phyloP scores from a whole-genome alignment of 768 basidiomycete genomes.

The Lenzites betulinus region DNA sequence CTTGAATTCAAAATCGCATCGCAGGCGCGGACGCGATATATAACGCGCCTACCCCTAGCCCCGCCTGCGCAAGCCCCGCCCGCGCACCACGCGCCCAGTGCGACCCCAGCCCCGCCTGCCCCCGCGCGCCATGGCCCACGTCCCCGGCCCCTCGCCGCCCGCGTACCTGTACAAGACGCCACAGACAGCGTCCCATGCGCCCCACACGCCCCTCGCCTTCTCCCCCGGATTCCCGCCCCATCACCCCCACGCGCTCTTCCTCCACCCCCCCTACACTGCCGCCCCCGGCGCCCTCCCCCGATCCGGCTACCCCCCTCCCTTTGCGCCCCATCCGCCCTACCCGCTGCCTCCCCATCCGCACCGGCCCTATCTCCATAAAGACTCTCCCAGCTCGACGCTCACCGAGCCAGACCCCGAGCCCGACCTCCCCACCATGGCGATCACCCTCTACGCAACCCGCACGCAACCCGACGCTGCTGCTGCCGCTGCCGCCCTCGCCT shows the following conservation, averaged over 20 bases:
- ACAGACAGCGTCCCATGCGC: slow-evolving; percentile 17
- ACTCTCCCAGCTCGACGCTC: not conserved
- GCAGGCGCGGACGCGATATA: slow-evolving; percentile 13
- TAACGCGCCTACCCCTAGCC: slow-evolving; percentile 16
- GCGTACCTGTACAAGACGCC: slow-evolving; percentile 15
- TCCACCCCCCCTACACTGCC: slow-evolving; percentile 21
- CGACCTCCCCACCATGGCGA: slow-evolving; percentile 16
- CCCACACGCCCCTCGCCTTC: slow-evolving; percentile 24
- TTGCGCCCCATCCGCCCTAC: slow-evolving; percentile 13
- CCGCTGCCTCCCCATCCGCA: slow-evolving; percentile 10
- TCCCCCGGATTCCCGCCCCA: slow-evolving; percentile 25
- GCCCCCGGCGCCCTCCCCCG: slow-evolving; percentile 9
- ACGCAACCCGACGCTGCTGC: no score
- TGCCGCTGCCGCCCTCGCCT: not conserved
- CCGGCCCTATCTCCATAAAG: slow-evolving; percentile 17
- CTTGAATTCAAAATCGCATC: slow-evolving; percentile 18
- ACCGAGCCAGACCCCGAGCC: slow-evolving; percentile 2
- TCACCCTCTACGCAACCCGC: slow-evolving; percentile 10
- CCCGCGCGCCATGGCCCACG: slow-evolving; percentile 14
- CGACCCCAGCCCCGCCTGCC: not conserved
- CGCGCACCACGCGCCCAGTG: slow-evolving; percentile 14
- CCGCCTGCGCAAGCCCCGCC: slow-evolving; percentile 4
- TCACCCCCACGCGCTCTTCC: slow-evolving; percentile 12
- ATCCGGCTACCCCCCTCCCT: slow-evolving; percentile 23
- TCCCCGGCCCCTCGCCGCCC: slow-evolving; percentile 12